Base-by-base conservation (phyloP, 2,329 filamentous ascomycete genomes). In the Microcyclospora pomicola region DNA sequence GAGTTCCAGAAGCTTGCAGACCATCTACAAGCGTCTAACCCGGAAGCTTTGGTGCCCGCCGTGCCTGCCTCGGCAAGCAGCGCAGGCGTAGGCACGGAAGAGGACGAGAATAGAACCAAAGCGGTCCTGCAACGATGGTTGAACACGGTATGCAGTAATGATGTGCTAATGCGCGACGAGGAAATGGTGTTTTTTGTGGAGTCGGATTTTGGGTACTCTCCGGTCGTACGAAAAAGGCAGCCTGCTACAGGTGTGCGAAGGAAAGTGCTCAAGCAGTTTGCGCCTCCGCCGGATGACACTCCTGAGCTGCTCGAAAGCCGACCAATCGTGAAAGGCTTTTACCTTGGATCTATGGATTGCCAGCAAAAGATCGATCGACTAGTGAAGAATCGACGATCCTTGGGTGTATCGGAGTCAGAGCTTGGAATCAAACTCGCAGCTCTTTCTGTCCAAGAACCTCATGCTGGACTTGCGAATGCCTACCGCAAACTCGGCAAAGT, bases 111-210 rank as follows among this genome's bases (percentile, higher is more conserved):
- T 15, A 75, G 91, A 11, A 82, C 96, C 44, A 96, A 96, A 63
- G 76, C 77, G 1, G 73, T 84, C 7, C 74, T 98, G 66, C 91
- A 98, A 63, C 73, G 86, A 56, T 98, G 91, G 91, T 71, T 98
- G 52, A 95, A 93, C 60, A 82, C 83, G 42, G 81, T 98, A 14
- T 93, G 91, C 64, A 75, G 75, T 53, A 96, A 91, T 50, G 87
- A 96, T 28, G 78, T 92, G 1, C 73, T 98, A 6, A 93, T 94
- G 69, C 77, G 82, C 44, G 91, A 98, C 57, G 88, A 96, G 45
- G 91, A 98, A 63, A 88, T 96, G 77, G 77, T 95, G 5, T 78
- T 96, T 42, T 98, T 98, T 53, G 86, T 98, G n/a, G 91, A 98
- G 63, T 94, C 85, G 56, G 91, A 98, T 59, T 96, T 95, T 59